Percentiles rank a stretch among this genome's conserved stretches.
These are phyloP conservation scores for Lyophyllum decastes DNA, from an alignment of 768 basidiomycete genomes.

Conservation along the genomic window DNA sequence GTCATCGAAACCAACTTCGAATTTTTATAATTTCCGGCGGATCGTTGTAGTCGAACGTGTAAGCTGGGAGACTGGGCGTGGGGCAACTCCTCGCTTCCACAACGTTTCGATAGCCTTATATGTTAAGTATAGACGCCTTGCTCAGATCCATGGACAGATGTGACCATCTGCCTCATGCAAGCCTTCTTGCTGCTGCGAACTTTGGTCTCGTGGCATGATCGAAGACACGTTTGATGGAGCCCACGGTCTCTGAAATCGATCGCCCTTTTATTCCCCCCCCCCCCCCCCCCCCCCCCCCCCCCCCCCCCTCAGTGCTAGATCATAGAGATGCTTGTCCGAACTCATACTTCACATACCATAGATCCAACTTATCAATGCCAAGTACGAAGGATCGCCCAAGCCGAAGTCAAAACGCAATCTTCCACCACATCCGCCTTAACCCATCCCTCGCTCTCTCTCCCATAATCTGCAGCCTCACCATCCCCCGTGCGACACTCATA, in stretches of 20 bases:
- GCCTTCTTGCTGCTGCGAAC: not conserved
- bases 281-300: too few species aligned
- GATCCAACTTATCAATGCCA: too few species aligned
- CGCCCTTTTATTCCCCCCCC: too few species aligned
- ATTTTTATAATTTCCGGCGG: too few species aligned
- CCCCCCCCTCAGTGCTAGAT: too few species aligned
- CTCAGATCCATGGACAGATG: not conserved
- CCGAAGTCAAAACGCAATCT: conserved; percentile 5
- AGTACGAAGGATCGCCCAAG: too few species aligned
- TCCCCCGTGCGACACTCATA: conserved; percentile 19
- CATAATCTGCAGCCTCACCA: conserved; percentile 24
- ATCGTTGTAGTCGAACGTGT: too few species aligned
- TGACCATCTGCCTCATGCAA: not conserved
- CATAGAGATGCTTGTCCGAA: too few species aligned
- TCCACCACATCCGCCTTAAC: conserved; percentile 21
- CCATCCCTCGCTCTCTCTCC: conserved; percentile 23
- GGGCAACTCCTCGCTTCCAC: too few species aligned
- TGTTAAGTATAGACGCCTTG: not conserved
- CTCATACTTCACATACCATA: too few species aligned
- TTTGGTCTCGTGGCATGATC: not conserved
- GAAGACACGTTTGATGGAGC: not conserved
- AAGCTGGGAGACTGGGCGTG: too few species aligned
- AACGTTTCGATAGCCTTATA: not conserved
- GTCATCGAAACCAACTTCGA: not conserved
- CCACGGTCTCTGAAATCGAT: too few species aligned